These are phyloP conservation scores for Passalora sequoiae DNA, from an alignment of 2,329 filamentous ascomycete genomes.

Conservation along the genomic window DNA sequence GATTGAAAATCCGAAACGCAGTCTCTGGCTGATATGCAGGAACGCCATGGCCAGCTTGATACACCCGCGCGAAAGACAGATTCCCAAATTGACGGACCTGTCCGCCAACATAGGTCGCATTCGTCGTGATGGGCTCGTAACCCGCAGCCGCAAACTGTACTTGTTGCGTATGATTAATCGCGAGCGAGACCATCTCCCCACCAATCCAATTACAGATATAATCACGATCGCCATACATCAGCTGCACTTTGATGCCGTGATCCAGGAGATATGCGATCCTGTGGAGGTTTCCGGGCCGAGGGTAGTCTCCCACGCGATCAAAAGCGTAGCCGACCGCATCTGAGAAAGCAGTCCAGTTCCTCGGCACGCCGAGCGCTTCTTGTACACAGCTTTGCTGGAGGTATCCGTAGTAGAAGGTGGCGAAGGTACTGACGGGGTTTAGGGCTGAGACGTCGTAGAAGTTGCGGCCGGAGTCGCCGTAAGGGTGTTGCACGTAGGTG, in stretches of 20 bases:
- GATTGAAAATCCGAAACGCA: slow-evolving; percentile 50
- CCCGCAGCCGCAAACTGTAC: slow-evolving; percentile 44
- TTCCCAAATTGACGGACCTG: slow-evolving; percentile 29
- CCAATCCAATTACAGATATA: slow-evolving; percentile 50
- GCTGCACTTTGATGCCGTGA: slow-evolving; percentile 50
- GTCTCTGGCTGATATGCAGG: slow-evolving; percentile 50
- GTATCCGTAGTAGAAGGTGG: slow-evolving; percentile 35
- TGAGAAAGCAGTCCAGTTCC: slow-evolving; percentile 40
- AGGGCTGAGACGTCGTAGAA: slow-evolving; percentile 54
- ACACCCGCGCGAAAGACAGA: slow-evolving; percentile 28
- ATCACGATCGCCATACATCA: slow-evolving; percentile 54
- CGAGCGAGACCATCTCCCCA: slow-evolving; percentile 49
- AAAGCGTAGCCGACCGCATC: slow-evolving; percentile 7
- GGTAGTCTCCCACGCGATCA: slow-evolving; percentile 17
- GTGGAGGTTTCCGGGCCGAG: slow-evolving; percentile 17
- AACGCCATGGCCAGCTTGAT: slow-evolving; percentile 26
- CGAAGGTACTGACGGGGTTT: slow-evolving; percentile 36
- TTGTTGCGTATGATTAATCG: slow-evolving; percentile 41
- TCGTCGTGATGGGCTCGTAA: slow-evolving; percentile 34
- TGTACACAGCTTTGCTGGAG: slow-evolving; percentile 43
- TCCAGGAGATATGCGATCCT: slow-evolving; percentile 48
- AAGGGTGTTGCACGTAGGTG: slow-evolving; percentile 41
- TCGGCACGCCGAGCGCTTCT: slow-evolving; percentile 43
- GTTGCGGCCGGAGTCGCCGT: slow-evolving; percentile 40
- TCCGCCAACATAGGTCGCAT: slow-evolving; percentile 21